Base-by-base conservation (phyloP, 2,329 filamentous ascomycete genomes). In the Phoma sp. region DNA sequence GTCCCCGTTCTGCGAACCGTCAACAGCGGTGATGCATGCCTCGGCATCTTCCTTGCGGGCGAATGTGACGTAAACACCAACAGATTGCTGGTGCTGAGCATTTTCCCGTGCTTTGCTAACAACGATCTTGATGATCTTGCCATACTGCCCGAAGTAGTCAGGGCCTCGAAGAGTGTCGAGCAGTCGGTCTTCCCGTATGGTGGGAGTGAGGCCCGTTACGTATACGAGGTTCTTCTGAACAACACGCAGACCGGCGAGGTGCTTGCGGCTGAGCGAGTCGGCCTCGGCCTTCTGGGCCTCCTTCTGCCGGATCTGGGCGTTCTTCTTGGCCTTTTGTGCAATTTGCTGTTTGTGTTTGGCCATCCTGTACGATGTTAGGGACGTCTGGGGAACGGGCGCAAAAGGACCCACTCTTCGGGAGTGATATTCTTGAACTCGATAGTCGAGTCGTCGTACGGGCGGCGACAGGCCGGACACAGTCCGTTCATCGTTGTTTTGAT, bases 181-280 rank as follows among this genome's bases (percentile, higher is more conserved):
- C 3, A 99, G 82, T 65, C 93, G 91, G 72, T 98, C 93, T 77
- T 99, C 95, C 60, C 91, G 89, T 58, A 96, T 91, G 30, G 89
- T 93, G 10, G 95, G 95, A 59, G 90, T 96, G 24, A 99, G 82
- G 45, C 95, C 95, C 32, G 96, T 96, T 60, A 99, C 93, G 75
- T 99, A 99, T 61, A 99, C 95, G 40, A 99, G 85, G 72, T 99
- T 99, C 80, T 98, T 98, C 77, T 99, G 95, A 36, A 98, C 91
- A 39, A 99, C 95, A 43, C 95, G 87, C 43, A 99, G 90, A 52
- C 95, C 95, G 48, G 96, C 91, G 25, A 99, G 84, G 71, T 97
- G 96, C 75, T 98, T 98, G 60, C 95, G 89, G 74, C 91, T 96
- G 56, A 96, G 89, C 56, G 91, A 93, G 75, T 99, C 96, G 57